Evolutionary conservation across 192 early-diverging fungal genomes (phyloP), one percentile per base, ranked within the genome.

Genomic region (Funneliformis mosseae): DNA sequence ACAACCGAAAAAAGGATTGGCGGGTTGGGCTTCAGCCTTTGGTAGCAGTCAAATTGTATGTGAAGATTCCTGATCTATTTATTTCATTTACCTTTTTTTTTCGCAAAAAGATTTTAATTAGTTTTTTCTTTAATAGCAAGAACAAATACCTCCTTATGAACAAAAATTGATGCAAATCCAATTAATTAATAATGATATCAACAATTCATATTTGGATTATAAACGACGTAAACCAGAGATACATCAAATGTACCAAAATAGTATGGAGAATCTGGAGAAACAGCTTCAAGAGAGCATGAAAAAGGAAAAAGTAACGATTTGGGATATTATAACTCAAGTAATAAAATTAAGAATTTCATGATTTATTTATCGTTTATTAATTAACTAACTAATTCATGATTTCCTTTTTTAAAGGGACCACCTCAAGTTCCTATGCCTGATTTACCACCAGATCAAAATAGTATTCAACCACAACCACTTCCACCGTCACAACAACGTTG

Each of bases 251-350:
- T 87, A 90, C 83, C 85, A 92, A 85, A 87, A 88, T 78, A 91
- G 93, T 84, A 87, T 89, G 78, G 90, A 92, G 46, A 69, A 86
- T 69, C 82, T 87, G 66, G 85, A 92, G 76, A 95, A 87, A 84
- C 84, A 83, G 81, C 83, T 83, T 77, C 87, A 88, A 82, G 90
- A 85, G 88, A 94, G 91, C 88, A 72, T 97, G 87, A 93, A 96
- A 87, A 94, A 94, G 74, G 95, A 97, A 94, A 94, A 93, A 83
- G 86, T 91, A 62, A 96, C 95, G 55, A 88, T 96, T 78, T 94
- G 96, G 91, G 93, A 96, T 81, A 83, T 98, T 83, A 81, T 94
- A 81, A 84, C 89, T n/a, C 84, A 89, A 76, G 85, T 88, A 82
- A 78, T 46, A 23, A 12, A 48, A 5, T 2, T 38, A 33, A 9